Percentiles rank a stretch among this genome's conserved stretches.
Conservation (phyloP, 106 monocot genomes). For the Dendrobium officinale region DNA sequence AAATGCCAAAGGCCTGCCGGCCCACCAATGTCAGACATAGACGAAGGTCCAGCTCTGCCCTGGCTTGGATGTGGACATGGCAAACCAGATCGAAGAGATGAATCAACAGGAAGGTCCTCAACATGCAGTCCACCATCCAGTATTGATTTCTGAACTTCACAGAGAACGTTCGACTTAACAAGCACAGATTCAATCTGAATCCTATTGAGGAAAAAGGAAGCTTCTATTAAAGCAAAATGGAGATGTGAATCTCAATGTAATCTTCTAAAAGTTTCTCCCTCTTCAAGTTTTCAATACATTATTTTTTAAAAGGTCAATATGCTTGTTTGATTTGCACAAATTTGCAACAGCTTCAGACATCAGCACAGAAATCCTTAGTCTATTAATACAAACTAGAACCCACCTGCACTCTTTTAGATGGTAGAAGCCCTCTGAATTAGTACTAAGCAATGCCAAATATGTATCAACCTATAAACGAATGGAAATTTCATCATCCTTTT, state of each 20-base stretch:
- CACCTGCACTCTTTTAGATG: constrained; percentile 99
- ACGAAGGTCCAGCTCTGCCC: constrained; percentile 9
- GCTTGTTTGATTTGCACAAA: neutral
- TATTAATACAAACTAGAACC: neutral
- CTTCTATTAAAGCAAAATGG: neutral
- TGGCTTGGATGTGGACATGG: constrained; percentile 23
- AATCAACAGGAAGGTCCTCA: constrained; percentile 72
- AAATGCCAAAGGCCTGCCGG: constrained; percentile 96
- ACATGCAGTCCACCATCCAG: constrained; percentile 71
- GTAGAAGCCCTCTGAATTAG: constrained; percentile 78
- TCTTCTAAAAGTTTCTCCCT: neutral
- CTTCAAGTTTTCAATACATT: neutral
- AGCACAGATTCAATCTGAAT: constrained; percentile 69
- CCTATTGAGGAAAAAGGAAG: constrained; percentile 27
- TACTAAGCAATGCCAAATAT: constrained; percentile 79
- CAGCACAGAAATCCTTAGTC: neutral
- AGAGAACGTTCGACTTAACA: constrained; percentile 80
- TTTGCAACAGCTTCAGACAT: neutral
- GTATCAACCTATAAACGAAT: constrained; percentile 64
- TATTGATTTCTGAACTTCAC: constrained; percentile 79
- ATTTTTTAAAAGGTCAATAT: neutral
- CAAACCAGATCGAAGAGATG: constrained; percentile 46
- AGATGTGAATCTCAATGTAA: neutral
- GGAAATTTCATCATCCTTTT: neutral
- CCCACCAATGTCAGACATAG: constrained; percentile 45